phyloP scores from a whole-genome alignment of 2,329 filamentous ascomycete genomes.

The Aspergillus versicolor region DNA sequence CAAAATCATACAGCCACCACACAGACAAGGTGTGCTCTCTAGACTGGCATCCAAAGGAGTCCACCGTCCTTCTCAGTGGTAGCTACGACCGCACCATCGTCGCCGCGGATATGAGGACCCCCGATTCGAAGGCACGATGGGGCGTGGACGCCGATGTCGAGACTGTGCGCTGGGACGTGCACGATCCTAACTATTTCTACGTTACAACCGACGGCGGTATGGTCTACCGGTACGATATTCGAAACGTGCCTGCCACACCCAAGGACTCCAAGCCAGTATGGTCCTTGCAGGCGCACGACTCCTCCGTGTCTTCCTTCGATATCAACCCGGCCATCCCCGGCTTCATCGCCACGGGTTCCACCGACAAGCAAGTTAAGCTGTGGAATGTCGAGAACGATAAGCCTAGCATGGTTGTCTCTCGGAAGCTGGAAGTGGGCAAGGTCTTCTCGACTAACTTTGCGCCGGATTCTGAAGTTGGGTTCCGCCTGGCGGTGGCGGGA shows the following conservation, averaged over 20 bases:
- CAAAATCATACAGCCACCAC: conserved; percentile 93
- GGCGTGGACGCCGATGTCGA: conserved; percentile 96
- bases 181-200: conserved; percentile 91
- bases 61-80: conserved; percentile 85
- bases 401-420: conserved; percentile 84
- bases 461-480: conserved; percentile 85
- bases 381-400: conserved; percentile 85
- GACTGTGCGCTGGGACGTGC: conserved; percentile 87
- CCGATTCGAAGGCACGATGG: conserved; percentile 81
- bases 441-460: conserved; percentile 90
- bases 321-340: conserved; percentile 87
- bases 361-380: conserved; percentile 92
- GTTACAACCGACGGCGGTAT: conserved; percentile 90
- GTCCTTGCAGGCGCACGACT: conserved; percentile 93
- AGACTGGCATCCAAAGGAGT: conserved; percentile 85
- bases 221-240: conserved; percentile 87
- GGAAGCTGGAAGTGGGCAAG: conserved; percentile 90
- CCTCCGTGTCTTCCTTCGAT: conserved; percentile 87
- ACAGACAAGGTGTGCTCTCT: conserved; percentile 97
- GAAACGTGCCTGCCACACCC: conserved; percentile 71
- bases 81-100: conserved; percentile 94
- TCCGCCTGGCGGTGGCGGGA: conserved; percentile 87
- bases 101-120: conserved; percentile 93
- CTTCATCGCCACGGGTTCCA: conserved; percentile 89
- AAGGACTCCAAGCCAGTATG: conserved; percentile 80